Evolutionary conservation across 805 yeast species (phyloP).

Genomic region (Sugiyamaella qingdaonensis): DNA sequence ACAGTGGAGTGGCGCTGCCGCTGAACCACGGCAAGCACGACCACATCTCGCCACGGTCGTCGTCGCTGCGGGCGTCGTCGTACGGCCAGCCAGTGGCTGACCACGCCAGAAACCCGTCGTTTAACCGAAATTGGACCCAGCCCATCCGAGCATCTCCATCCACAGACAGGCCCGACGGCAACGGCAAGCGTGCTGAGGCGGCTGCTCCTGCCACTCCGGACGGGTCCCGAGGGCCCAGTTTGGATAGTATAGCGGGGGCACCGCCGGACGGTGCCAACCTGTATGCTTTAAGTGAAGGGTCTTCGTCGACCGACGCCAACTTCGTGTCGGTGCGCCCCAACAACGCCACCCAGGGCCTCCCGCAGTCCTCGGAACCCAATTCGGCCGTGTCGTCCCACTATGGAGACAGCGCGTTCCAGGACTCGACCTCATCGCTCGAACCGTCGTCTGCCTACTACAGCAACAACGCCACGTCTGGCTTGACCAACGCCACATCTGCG

Average conservation of each 20-base stretch:
- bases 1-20: background rate
- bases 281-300: background rate
- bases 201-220: background rate
- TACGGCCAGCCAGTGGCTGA: conserved; percentile 1
- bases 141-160: conserved; percentile 8
- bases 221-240: background rate
- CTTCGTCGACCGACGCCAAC: background rate
- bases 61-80: background rate
- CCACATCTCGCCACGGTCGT: conserved; percentile 1
- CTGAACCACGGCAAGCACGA: background rate
- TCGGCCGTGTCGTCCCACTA: background rate
- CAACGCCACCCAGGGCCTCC: background rate
- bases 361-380: background rate
- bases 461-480: no score
- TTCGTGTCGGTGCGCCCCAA: background rate
- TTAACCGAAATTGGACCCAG: conserved; percentile 22
- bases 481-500: background rate
- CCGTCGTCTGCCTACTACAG: background rate
- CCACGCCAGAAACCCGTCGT: conserved; percentile 16
- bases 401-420: conserved; percentile 1
- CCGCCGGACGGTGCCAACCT: background rate
- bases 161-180: background rate
- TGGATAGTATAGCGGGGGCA: background rate
- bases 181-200: background rate
- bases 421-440: background rate